Evolutionary conservation across 768 basidiomycete genomes (phyloP), one percentile per base, ranked within the genome.

Genomic region (Pholiota conissans): DNA sequence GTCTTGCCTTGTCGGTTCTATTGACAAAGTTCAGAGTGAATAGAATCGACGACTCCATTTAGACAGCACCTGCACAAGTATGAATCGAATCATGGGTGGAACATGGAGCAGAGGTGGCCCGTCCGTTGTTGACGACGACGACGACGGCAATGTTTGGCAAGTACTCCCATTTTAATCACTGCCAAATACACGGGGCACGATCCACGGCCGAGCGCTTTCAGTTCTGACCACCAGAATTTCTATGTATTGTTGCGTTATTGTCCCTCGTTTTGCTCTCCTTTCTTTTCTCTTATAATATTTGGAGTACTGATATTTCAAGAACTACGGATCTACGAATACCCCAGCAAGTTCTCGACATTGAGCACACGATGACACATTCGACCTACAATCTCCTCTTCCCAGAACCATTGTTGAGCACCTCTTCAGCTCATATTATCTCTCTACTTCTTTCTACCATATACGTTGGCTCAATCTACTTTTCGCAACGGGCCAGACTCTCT

Each of bases 1-100:
- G 96, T 98, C 78, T 99, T 99, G 16, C 97, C 97, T 77, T 99
- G 97, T 37, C 96, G 87, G 71, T 98, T 98, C 95, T 98, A 63
- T 3, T 40, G 9, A 20, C n/a, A 59, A 55, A 24, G 42, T 11
- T 55, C 49, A 18, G 42, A 29, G 24, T 3, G 18, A 39, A 18
- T 48, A 45, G 4, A 45, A 20, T 45, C 24, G 30, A 28, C n/a
- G 40, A 27, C 3, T 18, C 28, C 29, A 48, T 77, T n/a, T n/a
- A n/a, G n/a, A n/a, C n/a, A n/a, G 71, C 37, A 90, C 95, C 83
- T 98, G 95, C 14, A 98, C 95, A 51, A 98, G 84, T 71, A 98
- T 97, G 74, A 98, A 98, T 63, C 93, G 86, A 75, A 98, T 97
- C 95, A 98, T 98, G 63, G 71, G 20, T 26, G 42, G 42, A 3